phyloP scores from a whole-genome alignment of 169 alveolate species.

The Plasmodium malariae region DNA sequence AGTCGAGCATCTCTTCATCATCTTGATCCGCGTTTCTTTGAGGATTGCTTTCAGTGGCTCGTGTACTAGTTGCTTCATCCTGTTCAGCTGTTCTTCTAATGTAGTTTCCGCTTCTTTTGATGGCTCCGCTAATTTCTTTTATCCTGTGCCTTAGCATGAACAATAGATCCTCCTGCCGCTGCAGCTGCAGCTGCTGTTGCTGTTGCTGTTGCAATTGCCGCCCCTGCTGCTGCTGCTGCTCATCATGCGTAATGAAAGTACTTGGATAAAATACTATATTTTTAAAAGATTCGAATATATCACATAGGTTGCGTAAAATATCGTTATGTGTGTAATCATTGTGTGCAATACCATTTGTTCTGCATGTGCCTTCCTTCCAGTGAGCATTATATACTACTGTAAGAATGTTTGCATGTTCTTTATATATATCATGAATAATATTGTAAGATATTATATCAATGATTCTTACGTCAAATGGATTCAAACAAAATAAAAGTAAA shows the following conservation, averaged over 20 bases:
- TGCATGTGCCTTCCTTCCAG: no score
- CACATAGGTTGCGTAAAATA: constrained; percentile 19
- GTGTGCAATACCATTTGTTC: no score
- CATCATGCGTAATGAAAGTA: neutral
- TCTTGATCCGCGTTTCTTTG: neutral
- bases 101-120: no score
- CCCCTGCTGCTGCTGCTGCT: no score
- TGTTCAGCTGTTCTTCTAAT: neutral
- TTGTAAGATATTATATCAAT: constrained; percentile 35
- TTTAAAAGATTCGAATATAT: constrained; percentile 29
- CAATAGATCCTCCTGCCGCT: no score
- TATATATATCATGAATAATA: constrained; percentile 17
- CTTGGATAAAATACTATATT: constrained; percentile 51
- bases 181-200: no score
- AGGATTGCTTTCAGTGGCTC: no score
- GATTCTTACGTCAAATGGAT: constrained; percentile 17
- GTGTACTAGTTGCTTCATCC: no score
- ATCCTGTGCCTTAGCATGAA: no score
- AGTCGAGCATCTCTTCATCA: constrained; percentile 13
- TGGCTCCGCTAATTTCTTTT: no score
- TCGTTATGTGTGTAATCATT: no score
- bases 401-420: neutral
- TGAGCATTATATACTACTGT: constrained; percentile 20
- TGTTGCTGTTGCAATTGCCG: no score
- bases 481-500: constrained; percentile 25